Conservation (phyloP, 2,329 filamentous ascomycete species). For the Clarireedia paspali region DNA sequence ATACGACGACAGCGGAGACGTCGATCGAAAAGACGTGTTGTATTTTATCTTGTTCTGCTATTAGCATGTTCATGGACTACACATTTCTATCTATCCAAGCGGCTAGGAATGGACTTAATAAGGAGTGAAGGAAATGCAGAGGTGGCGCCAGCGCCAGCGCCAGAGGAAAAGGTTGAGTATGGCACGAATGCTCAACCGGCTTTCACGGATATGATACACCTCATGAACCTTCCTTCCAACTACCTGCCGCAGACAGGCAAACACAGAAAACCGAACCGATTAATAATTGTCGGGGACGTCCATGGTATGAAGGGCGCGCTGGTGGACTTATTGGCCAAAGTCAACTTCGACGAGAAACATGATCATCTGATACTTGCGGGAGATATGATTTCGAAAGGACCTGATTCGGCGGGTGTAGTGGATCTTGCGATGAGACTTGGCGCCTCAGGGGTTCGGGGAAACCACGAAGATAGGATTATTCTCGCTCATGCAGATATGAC, state of each 20-base stretch:
- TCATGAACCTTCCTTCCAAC: conserved; percentile 23
- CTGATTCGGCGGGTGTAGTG: conserved; percentile 72
- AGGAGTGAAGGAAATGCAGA: background rate
- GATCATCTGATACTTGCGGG: conserved; percentile 75
- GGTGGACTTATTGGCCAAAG: conserved; percentile 56
- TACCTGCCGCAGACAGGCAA: conserved; percentile 29
- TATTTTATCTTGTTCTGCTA: conserved; percentile 1
- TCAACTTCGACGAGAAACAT: conserved; percentile 50
- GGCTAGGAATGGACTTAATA: background rate
- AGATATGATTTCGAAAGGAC: conserved; percentile 80
- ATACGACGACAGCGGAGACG: background rate
- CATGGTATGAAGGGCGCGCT: conserved; percentile 75
- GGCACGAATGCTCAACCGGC: conserved; percentile 17
- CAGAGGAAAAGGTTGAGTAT: conserved; percentile 1
- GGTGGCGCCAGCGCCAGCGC: background rate
- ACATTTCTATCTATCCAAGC: background rate
- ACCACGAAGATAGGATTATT: conserved; percentile 86
- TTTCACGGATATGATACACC: conserved; percentile 23
- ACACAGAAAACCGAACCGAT: conserved; percentile 40
- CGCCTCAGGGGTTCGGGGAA: conserved; percentile 80
- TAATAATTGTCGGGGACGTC: conserved; percentile 85
- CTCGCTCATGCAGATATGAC: conserved; percentile 44
- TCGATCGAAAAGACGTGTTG: conserved; percentile 2
- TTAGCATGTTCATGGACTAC: conserved; percentile 2
- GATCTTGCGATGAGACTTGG: conserved; percentile 63